Percentiles rank a stretch among this genome's conserved stretches.
phyloP scores from a whole-genome alignment of 1,284 basidiomycete genomes.

The Sporisorium reilianum region DNA sequence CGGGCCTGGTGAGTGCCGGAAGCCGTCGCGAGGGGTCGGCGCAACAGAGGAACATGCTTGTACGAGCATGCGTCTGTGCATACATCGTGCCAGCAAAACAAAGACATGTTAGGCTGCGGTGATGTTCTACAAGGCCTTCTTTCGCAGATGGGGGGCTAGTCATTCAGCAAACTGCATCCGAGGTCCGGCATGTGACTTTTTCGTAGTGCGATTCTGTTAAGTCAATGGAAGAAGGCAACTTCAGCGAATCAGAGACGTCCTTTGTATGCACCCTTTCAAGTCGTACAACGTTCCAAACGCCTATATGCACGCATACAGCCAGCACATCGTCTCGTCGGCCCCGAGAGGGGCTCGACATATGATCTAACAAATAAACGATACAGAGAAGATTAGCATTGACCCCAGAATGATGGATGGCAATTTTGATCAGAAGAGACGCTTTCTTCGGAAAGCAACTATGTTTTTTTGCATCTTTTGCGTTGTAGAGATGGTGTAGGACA shows the following conservation, averaged over 20 bases:
- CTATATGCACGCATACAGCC: not conserved
- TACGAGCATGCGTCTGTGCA: not conserved
- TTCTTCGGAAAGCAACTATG: constrained; percentile 45
- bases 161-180: too few relatives aligned
- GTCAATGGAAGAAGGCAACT: too few relatives aligned
- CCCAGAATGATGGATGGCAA: constrained; percentile 33
- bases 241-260: not conserved
- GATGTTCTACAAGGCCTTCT: not conserved
- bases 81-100: not conserved
- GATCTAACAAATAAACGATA: constrained; percentile 54
- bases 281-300: not conserved
- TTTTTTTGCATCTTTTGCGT: constrained; percentile 21
- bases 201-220: too few relatives aligned
- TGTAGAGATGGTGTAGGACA: not conserved
- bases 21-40: too few relatives aligned
- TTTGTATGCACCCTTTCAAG: constrained; percentile 7
- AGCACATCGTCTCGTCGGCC: constrained; percentile 18
- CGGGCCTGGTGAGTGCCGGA: not conserved
- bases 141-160: too few relatives aligned
- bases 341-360: constrained; percentile 51
- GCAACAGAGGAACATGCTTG: too few relatives aligned
- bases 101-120: not conserved
- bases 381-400: constrained; percentile 49
- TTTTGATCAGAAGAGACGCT: constrained; percentile 38
- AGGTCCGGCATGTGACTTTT: too few relatives aligned